Evolutionary conservation across 2,329 filamentous ascomycete species (phyloP), one percentile per base, ranked within the genome.

Genomic region (Neurospora sp.): DNA sequence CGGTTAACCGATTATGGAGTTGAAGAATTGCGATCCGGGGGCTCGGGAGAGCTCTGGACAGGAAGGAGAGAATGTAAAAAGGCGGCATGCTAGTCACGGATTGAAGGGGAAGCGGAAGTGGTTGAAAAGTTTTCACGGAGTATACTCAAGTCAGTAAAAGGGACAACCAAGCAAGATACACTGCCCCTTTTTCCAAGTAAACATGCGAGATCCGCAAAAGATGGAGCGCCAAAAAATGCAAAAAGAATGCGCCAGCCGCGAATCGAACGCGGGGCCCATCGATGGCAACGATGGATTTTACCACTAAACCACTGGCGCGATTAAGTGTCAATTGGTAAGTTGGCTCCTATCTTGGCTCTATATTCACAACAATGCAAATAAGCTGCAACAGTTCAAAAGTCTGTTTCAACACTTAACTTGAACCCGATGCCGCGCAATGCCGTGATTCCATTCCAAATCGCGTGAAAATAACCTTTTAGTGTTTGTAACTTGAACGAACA

Each of bases 271-370:
- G 73, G 73, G 72, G 81, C 82, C 80, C 81, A 82, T 83, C 82
- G 81, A 83, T 83, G 82, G 82, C 81, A 83, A 83, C 81, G 82
- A 83, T 82, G 81, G 80, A 83, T 83, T 83, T 82, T 83, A 83
- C 82, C 82, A 83, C 81, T 83, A 83, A 41, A 41, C 81, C 81
- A 83, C 81, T 81, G 77, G 43, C 43, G 43, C 43, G 17, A n/a
- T 15, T 41, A 11, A 41, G 39, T 28, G 28, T 28, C 3, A 4
- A 28, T 28, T 28, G 28, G 3, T 28, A 28, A 28, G 1, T 28
- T 28, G 1, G 28, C 28, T 1, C 28, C 28, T 28, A 28, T 28
- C 4, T 28, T 28, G 4, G 28, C 28, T 28, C 4, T 28, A 28
- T 28, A 28, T 28, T 28, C 3, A 4, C 4, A 28, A 28, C 28